Evolutionary conservation across 768 basidiomycete species (phyloP).

Genomic region (Pisolithus microcarpus): DNA sequence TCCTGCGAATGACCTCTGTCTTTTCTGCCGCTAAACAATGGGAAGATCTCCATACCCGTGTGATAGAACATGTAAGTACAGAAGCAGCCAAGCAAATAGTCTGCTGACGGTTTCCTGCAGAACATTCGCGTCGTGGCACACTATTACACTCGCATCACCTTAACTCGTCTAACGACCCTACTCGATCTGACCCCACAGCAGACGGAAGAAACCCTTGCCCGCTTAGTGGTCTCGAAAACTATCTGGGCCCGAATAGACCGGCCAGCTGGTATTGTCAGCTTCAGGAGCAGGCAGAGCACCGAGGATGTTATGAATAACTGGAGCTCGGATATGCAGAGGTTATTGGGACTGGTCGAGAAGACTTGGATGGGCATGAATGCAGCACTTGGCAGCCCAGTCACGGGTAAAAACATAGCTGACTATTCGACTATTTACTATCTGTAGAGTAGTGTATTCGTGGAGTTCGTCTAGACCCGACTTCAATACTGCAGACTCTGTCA

Average conservation of each 20-base stretch:
- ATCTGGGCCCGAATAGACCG: conserved; percentile 94
- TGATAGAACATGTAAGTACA: conserved; percentile 86
- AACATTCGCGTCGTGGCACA: conserved; percentile 91
- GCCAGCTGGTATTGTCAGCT: conserved; percentile 82
- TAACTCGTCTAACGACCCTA: conserved; percentile 73
- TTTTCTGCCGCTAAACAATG: conserved; percentile 76
- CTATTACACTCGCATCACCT: conserved; percentile 92
- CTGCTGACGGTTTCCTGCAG: conserved; percentile 35
- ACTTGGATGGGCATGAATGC: conserved; percentile 98
- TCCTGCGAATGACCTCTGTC: conserved; percentile 71
- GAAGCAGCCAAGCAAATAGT: background rate
- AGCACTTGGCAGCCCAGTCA: conserved; percentile 76
- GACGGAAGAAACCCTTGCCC: conserved; percentile 84
- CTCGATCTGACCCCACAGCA: conserved; percentile 77
- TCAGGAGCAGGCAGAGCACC: conserved; percentile 71
- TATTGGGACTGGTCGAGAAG: conserved; percentile 90
- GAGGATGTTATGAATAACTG: conserved; percentile 98
- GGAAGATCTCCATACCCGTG: conserved; percentile 92
- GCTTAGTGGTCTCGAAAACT: conserved; percentile 85
- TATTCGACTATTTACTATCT: conserved; percentile 4
- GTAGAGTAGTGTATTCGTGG: conserved; percentile 10
- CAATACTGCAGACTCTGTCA: background rate
- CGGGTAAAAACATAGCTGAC: conserved; percentile 39
- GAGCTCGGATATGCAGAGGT: conserved; percentile 93
- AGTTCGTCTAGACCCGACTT: background rate